Conservation (phyloP, 2,329 filamentous ascomycete genomes). For the Alternaria sp. region DNA sequence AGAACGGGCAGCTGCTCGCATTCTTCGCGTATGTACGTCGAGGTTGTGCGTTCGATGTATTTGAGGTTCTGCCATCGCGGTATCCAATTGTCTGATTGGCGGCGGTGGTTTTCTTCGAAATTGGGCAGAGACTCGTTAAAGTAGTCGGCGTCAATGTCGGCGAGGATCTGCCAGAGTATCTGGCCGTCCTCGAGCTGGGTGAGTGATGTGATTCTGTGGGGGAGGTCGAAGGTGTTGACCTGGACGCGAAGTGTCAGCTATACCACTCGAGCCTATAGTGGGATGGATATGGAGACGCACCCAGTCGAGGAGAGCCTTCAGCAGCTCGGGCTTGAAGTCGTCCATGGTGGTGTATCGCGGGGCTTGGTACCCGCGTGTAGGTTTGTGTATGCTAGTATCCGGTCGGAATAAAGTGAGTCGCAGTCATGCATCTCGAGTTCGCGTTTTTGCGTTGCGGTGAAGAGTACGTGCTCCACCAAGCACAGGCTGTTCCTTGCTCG, state of each 20-base stretch:
- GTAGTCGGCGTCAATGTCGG: slow-evolving; percentile 58
- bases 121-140: slow-evolving; percentile 58
- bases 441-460: slow-evolving; percentile 22
- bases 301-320: slow-evolving; percentile 52
- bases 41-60: slow-evolving; percentile 58
- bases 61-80: slow-evolving; percentile 63
- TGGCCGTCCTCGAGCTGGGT: slow-evolving; percentile 57
- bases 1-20: slow-evolving; percentile 52
- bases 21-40: slow-evolving; percentile 59
- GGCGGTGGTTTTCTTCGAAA: slow-evolving; percentile 53
- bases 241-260: slow-evolving; percentile 22
- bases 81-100: slow-evolving; percentile 59
- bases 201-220: slow-evolving; percentile 49
- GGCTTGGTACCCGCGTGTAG: slow-evolving; percentile 29
- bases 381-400: slow-evolving; percentile 21
- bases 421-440: slow-evolving; percentile 44
- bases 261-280: background rate
- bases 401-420: slow-evolving; percentile 18
- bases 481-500: slow-evolving; percentile 19
- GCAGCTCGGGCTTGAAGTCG: slow-evolving; percentile 52
- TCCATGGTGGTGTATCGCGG: slow-evolving; percentile 39
- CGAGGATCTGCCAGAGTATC: slow-evolving; percentile 58
- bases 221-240: slow-evolving; percentile 57
- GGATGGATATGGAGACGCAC: slow-evolving; percentile 25
- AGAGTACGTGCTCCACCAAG: slow-evolving; percentile 19